Evolutionary conservation across 2,329 filamentous ascomycete species (phyloP), one percentile per base, ranked within the genome.

Genomic region (Neopestalotiopsis sp.): DNA sequence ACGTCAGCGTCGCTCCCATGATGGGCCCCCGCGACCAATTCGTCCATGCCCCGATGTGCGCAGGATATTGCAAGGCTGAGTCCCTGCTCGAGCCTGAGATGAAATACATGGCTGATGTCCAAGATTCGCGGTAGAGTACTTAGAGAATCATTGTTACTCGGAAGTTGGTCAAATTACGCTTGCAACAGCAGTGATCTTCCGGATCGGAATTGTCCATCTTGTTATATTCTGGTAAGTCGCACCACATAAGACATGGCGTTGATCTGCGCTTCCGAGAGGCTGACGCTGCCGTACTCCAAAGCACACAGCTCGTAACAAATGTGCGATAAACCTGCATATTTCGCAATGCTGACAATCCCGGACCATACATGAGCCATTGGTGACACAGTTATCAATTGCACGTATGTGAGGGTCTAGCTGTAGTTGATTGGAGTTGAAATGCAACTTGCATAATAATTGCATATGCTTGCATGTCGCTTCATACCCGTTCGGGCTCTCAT

Each of bases 11-110:
- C 6, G 65, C 49, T 12, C 72, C 71, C 12, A 72, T 57, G 20
- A 69, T 59, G 12, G 10, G 57, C 6, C 57, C 57, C n/a, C 66
- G 65, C 17, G 70, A 71, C 70, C 70, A 71, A 28, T 72, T 70
- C 14, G 56, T 71, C 71, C 71, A 72, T n/a, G 45, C n/a, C 6
- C 45, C 45, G n/a, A 52, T 52, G 6, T 52, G 17, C 7, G 45
- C 45, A 2, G 45, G 45, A 52, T 52, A 45, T 14, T 45, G 42
- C 42, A 20, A 52, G 3, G 17, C 9, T 20, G 45, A 52, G 17
- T 52, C n/a, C 7, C 45, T n/a, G n/a, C 9, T 24, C 1, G 45
- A 52, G 24, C 45, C 45, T 7, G 45, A 52, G 45, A n/a, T 52
- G 10, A 45, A 45, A 45, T 20, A 9, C 45, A 52, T 52, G 17